phyloP scores from a whole-genome alignment of 139 green algal species.

The Eudorina sp. region DNA sequence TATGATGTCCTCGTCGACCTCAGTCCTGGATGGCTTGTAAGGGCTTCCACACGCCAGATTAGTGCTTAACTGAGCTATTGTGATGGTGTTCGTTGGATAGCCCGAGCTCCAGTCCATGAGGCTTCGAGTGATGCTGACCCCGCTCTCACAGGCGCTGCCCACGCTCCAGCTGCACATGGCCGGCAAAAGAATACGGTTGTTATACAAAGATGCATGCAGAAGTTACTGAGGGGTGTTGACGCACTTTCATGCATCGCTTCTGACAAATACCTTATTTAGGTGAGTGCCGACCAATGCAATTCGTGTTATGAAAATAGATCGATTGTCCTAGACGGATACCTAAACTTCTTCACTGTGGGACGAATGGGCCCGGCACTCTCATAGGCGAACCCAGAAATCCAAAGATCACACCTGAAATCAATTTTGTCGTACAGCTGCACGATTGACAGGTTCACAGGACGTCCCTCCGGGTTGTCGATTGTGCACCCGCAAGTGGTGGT shows the following conservation, averaged over 20 bases:
- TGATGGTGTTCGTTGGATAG: neutral
- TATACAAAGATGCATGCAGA: too few species aligned
- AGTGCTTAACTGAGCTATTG: neutral
- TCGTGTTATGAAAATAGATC: too few species aligned
- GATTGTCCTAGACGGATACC: too few species aligned
- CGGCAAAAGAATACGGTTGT: too few species aligned
- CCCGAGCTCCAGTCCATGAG: neutral
- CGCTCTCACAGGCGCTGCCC: neutral
- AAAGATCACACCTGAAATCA: constrained; percentile 17
- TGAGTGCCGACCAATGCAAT: too few species aligned
- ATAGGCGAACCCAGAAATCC: too few species aligned
- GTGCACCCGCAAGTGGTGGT: neutral
- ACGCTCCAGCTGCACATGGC: neutral
- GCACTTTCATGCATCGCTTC: too few species aligned
- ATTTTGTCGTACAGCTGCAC: neutral
- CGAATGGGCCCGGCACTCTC: too few species aligned
- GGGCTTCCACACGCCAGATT: neutral
- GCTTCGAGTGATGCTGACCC: neutral
- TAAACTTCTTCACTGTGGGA: too few species aligned
- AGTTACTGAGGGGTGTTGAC: too few species aligned
- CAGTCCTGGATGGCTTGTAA: neutral
- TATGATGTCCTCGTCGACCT: constrained; percentile 7
- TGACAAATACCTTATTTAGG: too few species aligned
- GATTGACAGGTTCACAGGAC: neutral
- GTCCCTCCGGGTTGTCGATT: neutral